Evolutionary conservation across 305 asterid genomes (phyloP), one percentile per base, ranked within the genome.

Genomic region (Rubia balearica): DNA sequence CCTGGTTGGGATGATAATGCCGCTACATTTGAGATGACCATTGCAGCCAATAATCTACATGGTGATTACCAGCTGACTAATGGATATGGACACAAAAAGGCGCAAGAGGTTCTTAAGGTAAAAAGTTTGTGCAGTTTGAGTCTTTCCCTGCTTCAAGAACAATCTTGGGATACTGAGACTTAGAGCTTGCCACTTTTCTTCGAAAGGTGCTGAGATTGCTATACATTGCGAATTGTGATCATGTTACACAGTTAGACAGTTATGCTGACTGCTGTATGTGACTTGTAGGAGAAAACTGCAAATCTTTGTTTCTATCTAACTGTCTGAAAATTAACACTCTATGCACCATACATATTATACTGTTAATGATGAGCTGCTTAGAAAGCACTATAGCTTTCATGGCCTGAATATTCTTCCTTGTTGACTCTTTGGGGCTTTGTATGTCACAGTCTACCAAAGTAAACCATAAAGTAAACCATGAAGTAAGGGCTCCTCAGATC

Each of bases 1-100:
- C 96, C 96, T 8, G 89, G 86, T 56, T 90, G 97, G 97, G 94
- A 90, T 76, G 89, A 85, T 77, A 90, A 88, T 84, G 81, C 85
- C 21, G 97, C 94, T 2, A 88, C 97, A 59, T 90, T 90, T 78
- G 78, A 81, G 70, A 81, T 88, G 83, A 82, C 65, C 73, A 83
- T 84, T 19, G 65, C 71, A 9, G 81, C 88, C n/a, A 87, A 87
- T 79, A 71, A 63, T 81, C 71, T 87, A 68, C 96, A 90, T 51
- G 97, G 96, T 60, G 96, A 90, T 68, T 90, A 83, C 71, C 97
- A 90, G 85, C 89, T 90, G 72, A 86, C 86, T 65, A 88, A 90
- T 75, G 96, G 96, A 71, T 85, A 87, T 68, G 97, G 91, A 40
- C 87, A 72, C 73, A 82, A 68, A 68, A 83, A 72, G 81, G 94